Evolutionary conservation across 768 basidiomycete genomes (phyloP).

Genomic region (Hydnum rufescens): DNA sequence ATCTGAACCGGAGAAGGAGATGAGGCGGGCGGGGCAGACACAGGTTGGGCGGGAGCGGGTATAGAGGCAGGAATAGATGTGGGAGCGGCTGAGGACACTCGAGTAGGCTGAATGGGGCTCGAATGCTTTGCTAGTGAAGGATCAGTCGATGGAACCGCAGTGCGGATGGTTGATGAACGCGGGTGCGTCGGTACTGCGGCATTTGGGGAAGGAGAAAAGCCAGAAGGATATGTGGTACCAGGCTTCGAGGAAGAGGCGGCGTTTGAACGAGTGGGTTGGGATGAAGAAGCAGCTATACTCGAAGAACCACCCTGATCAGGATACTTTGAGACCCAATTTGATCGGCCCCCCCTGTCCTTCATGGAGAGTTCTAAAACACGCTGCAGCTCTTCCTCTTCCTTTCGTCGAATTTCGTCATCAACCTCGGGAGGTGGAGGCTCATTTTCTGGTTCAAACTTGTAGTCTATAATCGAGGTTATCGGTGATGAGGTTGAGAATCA

Average conservation of each 20-base stretch:
- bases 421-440: constrained; percentile 49
- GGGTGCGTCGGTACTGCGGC: neutral
- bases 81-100: constrained; percentile 14
- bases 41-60: constrained; percentile 9
- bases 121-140: neutral
- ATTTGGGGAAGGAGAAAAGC: neutral
- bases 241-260: constrained; percentile 11
- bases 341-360: constrained; percentile 70
- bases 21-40: neutral
- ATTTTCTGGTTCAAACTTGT: constrained; percentile 42
- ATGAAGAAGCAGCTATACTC: constrained; percentile 20
- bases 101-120: constrained; percentile 12
- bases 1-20: too few relatives aligned
- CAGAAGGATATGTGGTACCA: neutral
- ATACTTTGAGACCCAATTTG: constrained; percentile 22
- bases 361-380: constrained; percentile 85
- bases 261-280: constrained; percentile 19
- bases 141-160: neutral
- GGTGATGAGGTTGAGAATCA: neutral
- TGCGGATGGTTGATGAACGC: neutral
- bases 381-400: constrained; percentile 89
- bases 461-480: constrained; percentile 26
- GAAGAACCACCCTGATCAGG: neutral
- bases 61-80: constrained; percentile 4
- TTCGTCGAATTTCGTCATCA: constrained; percentile 60